These are phyloP conservation scores for Glebionis coronaria DNA, from an alignment of 129 eudicot species.

Conservation along the genomic window DNA sequence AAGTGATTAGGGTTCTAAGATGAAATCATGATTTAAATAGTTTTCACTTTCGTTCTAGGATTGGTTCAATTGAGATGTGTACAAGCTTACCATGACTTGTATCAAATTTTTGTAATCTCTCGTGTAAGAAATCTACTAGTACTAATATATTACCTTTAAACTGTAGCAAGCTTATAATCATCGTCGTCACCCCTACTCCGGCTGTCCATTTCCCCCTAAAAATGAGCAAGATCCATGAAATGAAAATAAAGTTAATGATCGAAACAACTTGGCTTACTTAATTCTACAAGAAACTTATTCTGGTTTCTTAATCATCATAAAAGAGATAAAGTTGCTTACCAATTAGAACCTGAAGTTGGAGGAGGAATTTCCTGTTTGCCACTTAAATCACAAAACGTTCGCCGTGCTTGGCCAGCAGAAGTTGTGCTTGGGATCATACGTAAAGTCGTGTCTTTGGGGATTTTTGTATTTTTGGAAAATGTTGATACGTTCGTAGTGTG, in stretches of 20 bases:
- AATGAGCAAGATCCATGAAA: background rate
- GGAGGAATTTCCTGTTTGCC: conserved; percentile 22
- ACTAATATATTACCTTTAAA: too few relatives aligned
- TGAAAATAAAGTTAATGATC: background rate
- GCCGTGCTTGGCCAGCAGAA: background rate
- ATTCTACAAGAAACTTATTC: background rate
- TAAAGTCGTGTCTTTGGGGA: background rate
- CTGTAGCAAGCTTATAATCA: conserved; percentile 27
- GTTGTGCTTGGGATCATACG: conserved; percentile 2
- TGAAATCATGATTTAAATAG: too few relatives aligned
- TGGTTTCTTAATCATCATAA: background rate
- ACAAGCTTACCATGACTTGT: too few relatives aligned
- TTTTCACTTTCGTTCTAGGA: too few relatives aligned
- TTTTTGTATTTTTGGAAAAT: conserved; percentile 13
- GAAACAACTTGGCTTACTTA: background rate
- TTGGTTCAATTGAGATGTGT: too few relatives aligned
- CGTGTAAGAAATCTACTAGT: too few relatives aligned
- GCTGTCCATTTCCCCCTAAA: conserved; percentile 30
- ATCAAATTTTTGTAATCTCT: background rate
- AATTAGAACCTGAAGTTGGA: conserved; percentile 5
- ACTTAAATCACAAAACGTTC: conserved; percentile 17
- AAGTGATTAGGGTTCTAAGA: too few relatives aligned
- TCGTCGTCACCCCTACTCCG: conserved; percentile 11
- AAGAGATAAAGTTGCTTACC: conserved; percentile 6
- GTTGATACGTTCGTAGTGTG: background rate